phyloP scores from a whole-genome alignment of 1,284 basidiomycete species.

The Cutaneotrichosporon cavernicola region DNA sequence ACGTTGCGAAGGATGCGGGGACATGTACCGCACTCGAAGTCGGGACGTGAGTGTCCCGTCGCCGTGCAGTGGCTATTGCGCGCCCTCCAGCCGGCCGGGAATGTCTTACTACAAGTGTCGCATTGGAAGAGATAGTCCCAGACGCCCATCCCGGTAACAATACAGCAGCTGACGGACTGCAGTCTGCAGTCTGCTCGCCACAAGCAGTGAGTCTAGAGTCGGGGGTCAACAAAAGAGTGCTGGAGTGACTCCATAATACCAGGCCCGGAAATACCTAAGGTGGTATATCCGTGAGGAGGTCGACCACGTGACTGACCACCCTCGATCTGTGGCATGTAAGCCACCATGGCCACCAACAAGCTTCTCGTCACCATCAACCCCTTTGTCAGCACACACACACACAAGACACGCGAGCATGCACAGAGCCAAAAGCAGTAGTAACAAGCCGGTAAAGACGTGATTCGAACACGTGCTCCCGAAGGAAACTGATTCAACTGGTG shows the following conservation, averaged over 20 bases:
- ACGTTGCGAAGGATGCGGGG: neutral
- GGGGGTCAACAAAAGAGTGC: neutral
- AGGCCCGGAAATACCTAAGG: neutral
- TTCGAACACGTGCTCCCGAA: constrained; percentile 6
- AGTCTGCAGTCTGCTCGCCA: too few relatives aligned
- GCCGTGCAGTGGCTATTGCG: constrained; percentile 14
- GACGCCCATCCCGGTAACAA: neutral
- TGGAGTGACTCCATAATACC: neutral
- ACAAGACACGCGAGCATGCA: too few relatives aligned
- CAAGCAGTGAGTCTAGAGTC: neutral
- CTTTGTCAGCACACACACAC: neutral
- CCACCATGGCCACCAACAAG: neutral
- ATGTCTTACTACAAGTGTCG: constrained; percentile 5
- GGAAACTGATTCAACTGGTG: neutral
- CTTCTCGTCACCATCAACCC: neutral
- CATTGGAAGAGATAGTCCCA: constrained; percentile 10
- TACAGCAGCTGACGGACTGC: too few relatives aligned
- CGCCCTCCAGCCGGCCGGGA: constrained; percentile 14
- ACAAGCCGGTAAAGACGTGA: constrained; percentile 1
- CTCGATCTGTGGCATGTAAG: neutral
- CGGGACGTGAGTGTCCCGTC: constrained; percentile 12
- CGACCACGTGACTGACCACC: neutral
- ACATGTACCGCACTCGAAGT: constrained; percentile 9
- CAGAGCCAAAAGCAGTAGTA: neutral
- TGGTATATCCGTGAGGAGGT: neutral